Conservation (phyloP, 2,329 filamentous ascomycete genomes). For the Tolypocladium paradoxum region DNA sequence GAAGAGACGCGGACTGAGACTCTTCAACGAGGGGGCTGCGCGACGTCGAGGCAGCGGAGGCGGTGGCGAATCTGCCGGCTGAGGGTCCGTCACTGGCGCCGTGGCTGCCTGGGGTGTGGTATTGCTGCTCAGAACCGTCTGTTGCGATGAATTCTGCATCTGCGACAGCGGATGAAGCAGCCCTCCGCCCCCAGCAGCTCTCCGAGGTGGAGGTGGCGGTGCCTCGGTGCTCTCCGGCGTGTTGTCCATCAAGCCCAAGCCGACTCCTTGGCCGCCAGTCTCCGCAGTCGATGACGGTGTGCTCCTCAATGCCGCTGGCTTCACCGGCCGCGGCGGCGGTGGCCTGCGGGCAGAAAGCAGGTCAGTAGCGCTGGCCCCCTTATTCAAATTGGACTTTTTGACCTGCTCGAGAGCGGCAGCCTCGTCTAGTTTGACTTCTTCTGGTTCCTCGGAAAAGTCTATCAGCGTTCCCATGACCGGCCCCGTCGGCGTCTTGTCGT, state of each 20-base stretch:
- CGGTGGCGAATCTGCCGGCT: conserved; percentile 21
- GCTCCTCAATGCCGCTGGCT: conserved; percentile 45
- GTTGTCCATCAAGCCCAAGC: neutral
- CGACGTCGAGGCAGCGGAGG: conserved; percentile 37
- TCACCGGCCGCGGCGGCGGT: conserved; percentile 45
- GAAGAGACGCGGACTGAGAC: conserved; percentile 19
- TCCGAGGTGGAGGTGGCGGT: conserved; percentile 25
- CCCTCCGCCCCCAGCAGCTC: conserved; percentile 13
- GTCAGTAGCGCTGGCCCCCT: conserved; percentile 17
- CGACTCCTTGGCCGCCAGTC: neutral
- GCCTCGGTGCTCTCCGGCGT: neutral
- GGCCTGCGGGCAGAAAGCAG: conserved; percentile 20
- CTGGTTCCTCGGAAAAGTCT: conserved; percentile 46
- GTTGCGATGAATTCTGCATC: conserved; percentile 28
- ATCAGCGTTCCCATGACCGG: conserved; percentile 48
- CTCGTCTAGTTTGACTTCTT: conserved; percentile 23
- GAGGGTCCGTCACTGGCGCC: neutral
- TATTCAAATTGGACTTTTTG: conserved; percentile 10
- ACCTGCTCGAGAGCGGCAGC: conserved; percentile 20
- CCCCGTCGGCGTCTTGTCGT: conserved; percentile 17
- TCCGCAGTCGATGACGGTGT: conserved; percentile 20
- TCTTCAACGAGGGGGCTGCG: conserved; percentile 25
- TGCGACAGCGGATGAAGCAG: conserved; percentile 28
- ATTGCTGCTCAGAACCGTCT: conserved; percentile 13
- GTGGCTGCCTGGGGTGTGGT: conserved; percentile 4